These are phyloP conservation scores for Thinopyrum elongatum DNA, from an alignment of 176 grass and related monocot genomes.

Conservation along the genomic window DNA sequence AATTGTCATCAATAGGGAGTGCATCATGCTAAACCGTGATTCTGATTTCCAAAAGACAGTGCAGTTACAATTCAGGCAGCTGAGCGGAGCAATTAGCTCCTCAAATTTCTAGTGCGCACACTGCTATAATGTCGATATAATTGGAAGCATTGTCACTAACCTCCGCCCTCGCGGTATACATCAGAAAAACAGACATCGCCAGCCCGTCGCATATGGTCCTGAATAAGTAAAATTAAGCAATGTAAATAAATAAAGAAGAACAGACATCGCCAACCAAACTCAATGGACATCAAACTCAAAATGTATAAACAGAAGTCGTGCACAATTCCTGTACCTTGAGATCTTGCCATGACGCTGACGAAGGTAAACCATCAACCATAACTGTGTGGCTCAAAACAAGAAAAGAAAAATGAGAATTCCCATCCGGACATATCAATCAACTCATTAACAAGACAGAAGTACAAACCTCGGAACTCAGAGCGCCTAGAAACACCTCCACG, in stretches of 20 bases:
- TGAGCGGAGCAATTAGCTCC: neutral
- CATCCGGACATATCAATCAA: neutral
- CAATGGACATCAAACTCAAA: neutral
- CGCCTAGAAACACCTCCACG: conserved; percentile 69
- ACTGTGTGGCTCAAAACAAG: conserved; percentile 46
- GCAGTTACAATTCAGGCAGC: neutral
- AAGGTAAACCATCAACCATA: conserved; percentile 87
- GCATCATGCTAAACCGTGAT: neutral
- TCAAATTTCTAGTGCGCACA: neutral
- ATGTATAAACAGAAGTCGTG: neutral
- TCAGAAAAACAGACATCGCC: conserved; percentile 98
- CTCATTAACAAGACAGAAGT: neutral
- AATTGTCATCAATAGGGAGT: neutral
- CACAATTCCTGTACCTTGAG: conserved; percentile 59
- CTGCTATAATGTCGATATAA: neutral
- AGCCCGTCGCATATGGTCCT: conserved; percentile 92
- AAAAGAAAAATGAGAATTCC: neutral
- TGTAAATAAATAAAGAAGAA: neutral
- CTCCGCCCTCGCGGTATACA: conserved; percentile 79
- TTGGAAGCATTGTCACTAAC: conserved; percentile 36
- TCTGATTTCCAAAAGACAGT: neutral
- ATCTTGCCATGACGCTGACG: conserved; percentile 96
- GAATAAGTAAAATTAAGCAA: conserved; percentile 10
- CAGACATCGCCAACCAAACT: neutral
- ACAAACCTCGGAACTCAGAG: conserved; percentile 78